These are phyloP conservation scores for Elaeis oleifera DNA, from an alignment of 202 grass and related monocot genomes.

Conservation along the genomic window DNA sequence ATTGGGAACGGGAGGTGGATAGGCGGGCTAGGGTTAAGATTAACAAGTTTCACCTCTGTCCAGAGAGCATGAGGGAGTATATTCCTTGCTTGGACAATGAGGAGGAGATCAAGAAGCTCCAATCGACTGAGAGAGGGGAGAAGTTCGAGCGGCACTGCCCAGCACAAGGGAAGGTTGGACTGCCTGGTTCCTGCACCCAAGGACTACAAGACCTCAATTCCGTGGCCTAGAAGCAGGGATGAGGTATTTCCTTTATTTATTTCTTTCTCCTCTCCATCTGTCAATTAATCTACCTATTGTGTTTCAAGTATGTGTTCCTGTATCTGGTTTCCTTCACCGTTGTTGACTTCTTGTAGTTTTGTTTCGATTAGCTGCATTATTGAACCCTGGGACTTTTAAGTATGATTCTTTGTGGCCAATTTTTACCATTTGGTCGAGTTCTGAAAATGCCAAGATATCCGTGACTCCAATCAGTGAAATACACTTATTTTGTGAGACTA, in stretches of 20 bases:
- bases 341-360: too few species aligned
- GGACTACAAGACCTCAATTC: constrained; percentile 40
- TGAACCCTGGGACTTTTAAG: too few species aligned
- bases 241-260: constrained; percentile 17
- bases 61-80: constrained; percentile 28
- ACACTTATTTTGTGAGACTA: too few species aligned
- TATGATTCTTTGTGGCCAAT: too few species aligned
- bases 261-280: not conserved
- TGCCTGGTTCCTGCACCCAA: constrained; percentile 32
- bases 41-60: constrained; percentile 26
- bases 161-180: constrained; percentile 20
- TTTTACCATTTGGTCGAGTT: too few species aligned
- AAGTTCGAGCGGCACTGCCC: constrained; percentile 40
- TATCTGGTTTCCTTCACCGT: not conserved
- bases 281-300: not conserved
- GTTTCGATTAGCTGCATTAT: too few species aligned
- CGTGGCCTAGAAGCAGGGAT: constrained; percentile 45
- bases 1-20: constrained; percentile 1
- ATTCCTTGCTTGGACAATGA: constrained; percentile 45
- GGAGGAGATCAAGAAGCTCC: constrained; percentile 25
- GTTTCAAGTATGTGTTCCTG: not conserved
- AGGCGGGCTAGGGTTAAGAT: constrained; percentile 5
- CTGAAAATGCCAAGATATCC: too few species aligned
- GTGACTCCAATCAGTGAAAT: too few species aligned
- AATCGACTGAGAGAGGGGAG: constrained; percentile 33